Evolutionary conservation across 345 rosid species (phyloP).

Genomic region (Trapa incisa): DNA sequence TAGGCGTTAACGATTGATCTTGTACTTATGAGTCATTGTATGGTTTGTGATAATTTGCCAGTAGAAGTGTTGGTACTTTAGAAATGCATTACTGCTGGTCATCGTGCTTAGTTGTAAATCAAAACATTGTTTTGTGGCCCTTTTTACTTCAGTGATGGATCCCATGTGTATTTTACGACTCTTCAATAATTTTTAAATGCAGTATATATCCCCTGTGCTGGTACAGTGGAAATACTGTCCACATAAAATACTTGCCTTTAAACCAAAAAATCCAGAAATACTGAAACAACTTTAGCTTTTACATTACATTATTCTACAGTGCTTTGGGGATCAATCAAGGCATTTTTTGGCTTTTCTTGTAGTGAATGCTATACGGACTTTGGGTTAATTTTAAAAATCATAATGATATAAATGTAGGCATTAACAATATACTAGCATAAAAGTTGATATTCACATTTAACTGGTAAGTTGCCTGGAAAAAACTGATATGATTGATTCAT

Average conservation of each 20-base stretch:
- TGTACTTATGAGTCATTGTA: background rate
- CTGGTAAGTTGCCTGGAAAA: no score
- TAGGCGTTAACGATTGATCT: background rate
- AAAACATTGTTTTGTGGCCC: constrained; percentile 1
- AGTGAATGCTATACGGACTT: background rate
- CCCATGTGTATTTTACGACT: background rate
- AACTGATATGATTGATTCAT: background rate
- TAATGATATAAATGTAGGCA: background rate
- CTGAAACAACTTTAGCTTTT: background rate
- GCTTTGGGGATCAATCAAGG: background rate
- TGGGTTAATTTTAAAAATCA: background rate
- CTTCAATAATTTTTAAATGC: background rate
- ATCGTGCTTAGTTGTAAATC: background rate
- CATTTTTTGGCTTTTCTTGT: background rate
- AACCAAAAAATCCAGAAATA: background rate
- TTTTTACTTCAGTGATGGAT: background rate
- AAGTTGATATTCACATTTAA: background rate
- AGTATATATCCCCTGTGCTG: background rate
- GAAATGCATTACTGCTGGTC: background rate
- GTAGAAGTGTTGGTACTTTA: background rate
- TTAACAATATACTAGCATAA: background rate
- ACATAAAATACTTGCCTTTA: background rate
- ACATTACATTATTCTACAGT: background rate
- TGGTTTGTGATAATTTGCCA: background rate
- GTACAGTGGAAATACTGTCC: background rate